Evolutionary conservation across 352 stramenopile genomes (phyloP), one percentile per base, ranked within the genome.

Genomic region (Plasmopara muralis): DNA sequence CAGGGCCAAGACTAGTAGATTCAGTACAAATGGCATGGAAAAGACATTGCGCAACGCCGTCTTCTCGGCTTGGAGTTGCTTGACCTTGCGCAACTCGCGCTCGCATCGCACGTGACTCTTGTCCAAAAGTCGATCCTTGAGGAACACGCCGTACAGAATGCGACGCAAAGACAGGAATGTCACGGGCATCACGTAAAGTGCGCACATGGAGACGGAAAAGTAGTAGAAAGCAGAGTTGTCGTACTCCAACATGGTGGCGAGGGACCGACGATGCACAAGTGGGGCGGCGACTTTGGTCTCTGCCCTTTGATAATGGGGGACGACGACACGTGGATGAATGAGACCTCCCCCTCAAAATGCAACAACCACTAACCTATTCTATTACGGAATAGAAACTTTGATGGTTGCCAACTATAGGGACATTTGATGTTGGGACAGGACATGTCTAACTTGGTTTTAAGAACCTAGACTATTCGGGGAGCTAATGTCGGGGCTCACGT

Each of bases 221-320:
- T 99, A 99, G 77, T 98, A 99, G 80, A 99, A 99, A 62, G 96
- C 97, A 47, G 93, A 98, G 73, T 99, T 97, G 79, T 99, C 97
- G 83, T 99, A 99, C 71, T 99, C 93, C 49, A 99, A 75, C 95
- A 97, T 97, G 52, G 62, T 58, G 43, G 30, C 33, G 9, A 39
- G 20, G 20, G 41, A 37, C n/a, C 37, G 45, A 43, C 47, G 49
- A 63, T 49, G 42, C 30, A 46, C 50, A 53, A 67, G 57, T 64
- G 57, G 47, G 5, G 50, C 37, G 9, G 33, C 33, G 20, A 25
- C 20, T 25, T 25, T 25, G 20, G 40, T 33, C 28, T 47, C n/a
- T 40, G 10, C 29, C 20, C 33, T 53, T 40, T n/a, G 45, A 44
- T 52, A 40, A 35, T 37, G 18, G 34, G 51, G 28, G 25, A 37